Conservation (phyloP, 1,284 basidiomycete genomes). For the Tetrapyrgos nigripes region DNA sequence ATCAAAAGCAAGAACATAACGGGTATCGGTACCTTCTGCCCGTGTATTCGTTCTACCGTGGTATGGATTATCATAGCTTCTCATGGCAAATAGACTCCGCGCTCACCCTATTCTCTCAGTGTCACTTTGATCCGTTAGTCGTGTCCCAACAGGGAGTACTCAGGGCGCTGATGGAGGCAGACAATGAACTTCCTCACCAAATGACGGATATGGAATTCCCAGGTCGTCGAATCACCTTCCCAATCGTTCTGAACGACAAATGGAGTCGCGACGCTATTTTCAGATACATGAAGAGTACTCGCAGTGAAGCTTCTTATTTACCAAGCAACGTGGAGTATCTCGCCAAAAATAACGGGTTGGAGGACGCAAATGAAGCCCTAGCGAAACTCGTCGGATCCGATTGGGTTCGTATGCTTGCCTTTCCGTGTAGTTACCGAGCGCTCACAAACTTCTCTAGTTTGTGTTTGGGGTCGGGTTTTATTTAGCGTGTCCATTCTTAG, state of each 20-base stretch:
- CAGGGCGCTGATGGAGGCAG: slow-evolving; percentile 41
- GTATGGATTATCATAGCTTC: slow-evolving; percentile 31
- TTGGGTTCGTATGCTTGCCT: slow-evolving; percentile 48
- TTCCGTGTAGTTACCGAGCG: background rate
- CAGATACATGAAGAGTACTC: slow-evolving; percentile 60
- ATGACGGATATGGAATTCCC: slow-evolving; percentile 52
- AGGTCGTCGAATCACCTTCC: slow-evolving; percentile 62
- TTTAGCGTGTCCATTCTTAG: slow-evolving; percentile 63
- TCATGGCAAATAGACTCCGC: background rate
- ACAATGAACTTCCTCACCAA: slow-evolving; percentile 45
- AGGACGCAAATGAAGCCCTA: slow-evolving; percentile 49
- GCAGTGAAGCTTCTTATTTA: slow-evolving; percentile 68
- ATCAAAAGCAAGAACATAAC: slow-evolving; percentile 36
- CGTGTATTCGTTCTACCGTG: slow-evolving; percentile 66
- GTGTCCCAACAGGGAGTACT: slow-evolving; percentile 51
- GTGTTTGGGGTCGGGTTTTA: slow-evolving; percentile 70
- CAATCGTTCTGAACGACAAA: slow-evolving; percentile 67
- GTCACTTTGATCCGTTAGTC: slow-evolving; percentile 53
- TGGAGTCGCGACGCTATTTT: slow-evolving; percentile 62
- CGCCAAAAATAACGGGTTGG: slow-evolving; percentile 66
- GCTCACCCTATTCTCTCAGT: slow-evolving; percentile 34
- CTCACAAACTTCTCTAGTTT: slow-evolving; percentile 40
- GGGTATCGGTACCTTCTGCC: slow-evolving; percentile 53
- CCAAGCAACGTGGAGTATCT: slow-evolving; percentile 75
- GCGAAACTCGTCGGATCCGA: slow-evolving; percentile 50